Conservation (phyloP, 345 rosid species). For the Hibiscus trionum region DNA sequence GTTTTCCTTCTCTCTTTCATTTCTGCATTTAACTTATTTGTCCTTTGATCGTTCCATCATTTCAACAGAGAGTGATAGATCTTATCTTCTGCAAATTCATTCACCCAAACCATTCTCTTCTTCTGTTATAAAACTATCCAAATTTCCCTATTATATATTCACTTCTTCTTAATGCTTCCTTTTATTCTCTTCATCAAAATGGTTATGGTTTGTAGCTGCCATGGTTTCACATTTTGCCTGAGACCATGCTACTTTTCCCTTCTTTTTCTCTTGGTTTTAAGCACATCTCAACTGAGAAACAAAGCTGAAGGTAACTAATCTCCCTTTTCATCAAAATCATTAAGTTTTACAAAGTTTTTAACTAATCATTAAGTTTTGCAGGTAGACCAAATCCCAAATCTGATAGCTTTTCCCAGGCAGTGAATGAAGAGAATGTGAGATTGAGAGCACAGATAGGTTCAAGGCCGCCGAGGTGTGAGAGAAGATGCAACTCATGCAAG, state of each 20-base stretch:
- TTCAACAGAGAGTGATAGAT: slow-evolving; percentile 15
- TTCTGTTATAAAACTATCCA: background rate
- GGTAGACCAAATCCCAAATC: slow-evolving; percentile 51
- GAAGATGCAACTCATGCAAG: slow-evolving; percentile 67
- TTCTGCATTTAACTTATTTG: slow-evolving; percentile 22
- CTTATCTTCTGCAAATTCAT: slow-evolving; percentile 18
- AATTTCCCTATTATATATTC: background rate
- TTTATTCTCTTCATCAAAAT: slow-evolving; percentile 17
- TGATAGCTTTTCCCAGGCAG: slow-evolving; percentile 12
- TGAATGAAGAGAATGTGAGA: slow-evolving; percentile 25
- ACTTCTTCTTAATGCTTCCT: background rate
- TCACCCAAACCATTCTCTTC: slow-evolving; percentile 17
- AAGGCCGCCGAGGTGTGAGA: slow-evolving; percentile 80
- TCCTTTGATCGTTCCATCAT: slow-evolving; percentile 39
- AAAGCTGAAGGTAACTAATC: slow-evolving; percentile 44
- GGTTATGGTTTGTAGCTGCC: slow-evolving; percentile 24
- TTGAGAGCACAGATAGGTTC: slow-evolving; percentile 75
- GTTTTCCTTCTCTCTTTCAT: background rate
- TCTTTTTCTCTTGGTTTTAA: slow-evolving; percentile 40
- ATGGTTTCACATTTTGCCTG: slow-evolving; percentile 3
- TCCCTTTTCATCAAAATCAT: background rate
- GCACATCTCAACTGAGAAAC: slow-evolving; percentile 43
- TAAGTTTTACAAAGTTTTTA: background rate
- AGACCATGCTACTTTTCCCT: slow-evolving; percentile 24
- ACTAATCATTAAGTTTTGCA: slow-evolving; percentile 15